Base-by-base conservation (phyloP, 2,329 filamentous ascomycete species). In the Fusarium liriodendri region DNA sequence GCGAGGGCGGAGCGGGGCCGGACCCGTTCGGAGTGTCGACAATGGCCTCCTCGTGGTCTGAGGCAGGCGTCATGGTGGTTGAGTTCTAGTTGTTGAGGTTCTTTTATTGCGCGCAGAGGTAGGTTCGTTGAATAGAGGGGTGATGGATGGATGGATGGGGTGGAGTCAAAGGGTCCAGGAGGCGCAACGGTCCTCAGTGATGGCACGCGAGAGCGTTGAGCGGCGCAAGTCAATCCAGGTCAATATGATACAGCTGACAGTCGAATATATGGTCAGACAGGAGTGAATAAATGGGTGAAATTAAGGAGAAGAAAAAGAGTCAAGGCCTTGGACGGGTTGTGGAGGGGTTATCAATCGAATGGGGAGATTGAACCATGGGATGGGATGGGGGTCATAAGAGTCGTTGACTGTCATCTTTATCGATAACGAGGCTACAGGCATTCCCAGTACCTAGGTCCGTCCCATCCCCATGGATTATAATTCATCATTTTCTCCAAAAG, bases 41-140 rank as follows among this genome's bases (percentile, higher is more conserved):
- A 67, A 71, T 61, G 35, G 70, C 68, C 52, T 78, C 75, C 61
- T 78, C 76, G 54, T 78, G 76, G 42, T 77, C 66, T 6, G 66
- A 77, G 59, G 73, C 75, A 65, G 76, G 76, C 47, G 76, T 76
- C 76, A 78, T 78, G 37, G 64, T 50, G 62, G 66, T 61, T 38
- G 29, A 60, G 11, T 29, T 47, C 25, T n/a, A 18, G 45, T 32
- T 32, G 47, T 52, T 52, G 47, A 52, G 27, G 27, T 5, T 58
- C 50, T 58, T 27, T 45, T 62, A 20, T 62, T 50, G 27, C 60
- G 55, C 62, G 54, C 58, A 68, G 27, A 37, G 27, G 50, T n/a
- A 72, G 52, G 63, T n/a, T 42, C 42, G 33, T 67, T 61, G 42
- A 29, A 65, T 64, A 37, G 63, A 69, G 72, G 69, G 60, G 69